phyloP scores from a whole-genome alignment of 495 filamentous ascomycete genomes.

The Haplographium delicatum region DNA sequence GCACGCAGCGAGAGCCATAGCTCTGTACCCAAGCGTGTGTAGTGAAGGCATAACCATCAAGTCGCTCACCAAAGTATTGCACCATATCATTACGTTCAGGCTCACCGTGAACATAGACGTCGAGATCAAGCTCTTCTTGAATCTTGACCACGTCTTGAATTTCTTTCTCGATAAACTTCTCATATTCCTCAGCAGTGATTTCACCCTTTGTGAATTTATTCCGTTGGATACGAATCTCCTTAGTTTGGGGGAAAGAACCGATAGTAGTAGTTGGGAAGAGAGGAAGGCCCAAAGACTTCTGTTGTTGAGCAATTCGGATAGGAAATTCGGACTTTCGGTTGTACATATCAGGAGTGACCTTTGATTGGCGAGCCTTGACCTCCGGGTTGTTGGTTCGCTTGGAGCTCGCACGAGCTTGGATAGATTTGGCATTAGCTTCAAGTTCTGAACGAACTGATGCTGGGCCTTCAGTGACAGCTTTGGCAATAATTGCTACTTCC shows the following conservation, averaged over 20 bases:
- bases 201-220: constrained; percentile 99
- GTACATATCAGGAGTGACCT: constrained; percentile 79
- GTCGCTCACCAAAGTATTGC: constrained; percentile 97
- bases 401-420: constrained; percentile 82
- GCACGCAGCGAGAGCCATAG: constrained; percentile 96
- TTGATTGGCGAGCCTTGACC: constrained; percentile 90
- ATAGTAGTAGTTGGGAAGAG: constrained; percentile 99
- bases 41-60: constrained; percentile 97
- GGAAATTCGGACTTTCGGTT: constrained; percentile 87
- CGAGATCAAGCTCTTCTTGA: constrained; percentile 94
- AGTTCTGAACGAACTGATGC: constrained; percentile 78
- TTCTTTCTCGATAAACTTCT: constrained; percentile 97
- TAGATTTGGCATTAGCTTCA: constrained; percentile 89
- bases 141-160: constrained; percentile 88
- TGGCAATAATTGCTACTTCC: constrained; percentile 90
- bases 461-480: constrained; percentile 88
- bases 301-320: constrained; percentile 75
- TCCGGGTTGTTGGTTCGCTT: constrained; percentile 91
- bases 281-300: constrained; percentile 82
- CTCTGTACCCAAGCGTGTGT: constrained; percentile 98
- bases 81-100: constrained; percentile 99
- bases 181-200: constrained; percentile 86
- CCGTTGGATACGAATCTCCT: constrained; percentile 90
- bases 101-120: constrained; percentile 97
- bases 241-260: constrained; percentile 98